These are phyloP conservation scores for Amanita brunnescens DNA, from an alignment of 768 basidiomycete genomes.

Conservation along the genomic window DNA sequence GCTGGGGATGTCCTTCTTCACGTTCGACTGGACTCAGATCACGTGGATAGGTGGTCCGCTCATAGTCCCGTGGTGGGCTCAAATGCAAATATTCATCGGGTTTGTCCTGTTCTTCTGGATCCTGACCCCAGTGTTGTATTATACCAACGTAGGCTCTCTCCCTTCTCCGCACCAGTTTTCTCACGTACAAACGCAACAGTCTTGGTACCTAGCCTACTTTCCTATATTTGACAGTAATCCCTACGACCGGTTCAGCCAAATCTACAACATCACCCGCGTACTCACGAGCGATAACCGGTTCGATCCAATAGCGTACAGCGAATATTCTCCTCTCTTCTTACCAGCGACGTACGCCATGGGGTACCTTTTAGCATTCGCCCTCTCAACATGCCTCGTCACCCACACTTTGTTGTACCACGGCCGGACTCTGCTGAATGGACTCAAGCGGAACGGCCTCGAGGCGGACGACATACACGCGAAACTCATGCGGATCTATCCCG, in stretches of 20 bases:
- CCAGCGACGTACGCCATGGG: constrained; percentile 85
- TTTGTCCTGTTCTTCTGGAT: constrained; percentile 93
- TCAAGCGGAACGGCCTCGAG: constrained; percentile 68
- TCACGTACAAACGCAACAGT: constrained; percentile 51
- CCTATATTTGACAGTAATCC: constrained; percentile 68
- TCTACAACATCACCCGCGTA: constrained; percentile 72
- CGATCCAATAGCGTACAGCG: constrained; percentile 65
- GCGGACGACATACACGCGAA: constrained; percentile 93
- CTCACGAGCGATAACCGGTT: constrained; percentile 57
- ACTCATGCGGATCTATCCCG: constrained; percentile 86
- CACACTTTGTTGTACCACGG: constrained; percentile 93
- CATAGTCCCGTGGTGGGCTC: constrained; percentile 93
- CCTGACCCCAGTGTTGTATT: constrained; percentile 83
- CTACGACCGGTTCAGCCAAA: constrained; percentile 70
- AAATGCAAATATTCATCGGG: constrained; percentile 79
- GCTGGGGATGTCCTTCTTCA: constrained; percentile 81
- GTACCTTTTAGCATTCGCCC: constrained; percentile 79
- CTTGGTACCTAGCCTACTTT: constrained; percentile 81
- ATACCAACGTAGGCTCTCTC: too few relatives aligned
- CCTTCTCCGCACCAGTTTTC: constrained; percentile 22
- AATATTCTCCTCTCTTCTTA: constrained; percentile 87
- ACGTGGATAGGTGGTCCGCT: constrained; percentile 44
- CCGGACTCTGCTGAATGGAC: constrained; percentile 60
- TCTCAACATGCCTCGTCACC: constrained; percentile 78
- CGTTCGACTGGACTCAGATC: constrained; percentile 84